Evolutionary conservation across 768 basidiomycete species (phyloP).

Genomic region (Hebeloma cylindrosporum): DNA sequence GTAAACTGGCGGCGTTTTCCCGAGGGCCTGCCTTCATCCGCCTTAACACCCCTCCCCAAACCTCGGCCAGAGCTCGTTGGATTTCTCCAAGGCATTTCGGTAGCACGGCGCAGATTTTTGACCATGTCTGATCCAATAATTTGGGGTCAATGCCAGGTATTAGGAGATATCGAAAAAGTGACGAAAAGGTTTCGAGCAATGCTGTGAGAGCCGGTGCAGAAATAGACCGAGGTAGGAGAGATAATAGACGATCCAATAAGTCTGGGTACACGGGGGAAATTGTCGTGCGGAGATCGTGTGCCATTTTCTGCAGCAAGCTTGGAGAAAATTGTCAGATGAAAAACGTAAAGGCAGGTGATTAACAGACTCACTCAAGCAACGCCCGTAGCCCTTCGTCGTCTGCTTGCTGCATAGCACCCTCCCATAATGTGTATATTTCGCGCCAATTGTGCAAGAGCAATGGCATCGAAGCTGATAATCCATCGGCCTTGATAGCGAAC

Average conservation of each 20-base stretch:
- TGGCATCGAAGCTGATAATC: conserved; percentile 73
- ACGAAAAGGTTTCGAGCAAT: conserved; percentile 66
- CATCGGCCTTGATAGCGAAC: conserved; percentile 62
- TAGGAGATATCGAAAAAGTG: conserved; percentile 71
- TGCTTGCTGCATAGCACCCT: conserved; percentile 50
- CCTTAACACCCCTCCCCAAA: conserved; percentile 80
- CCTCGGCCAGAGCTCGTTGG: conserved; percentile 78
- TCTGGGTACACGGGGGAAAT: conserved; percentile 60
- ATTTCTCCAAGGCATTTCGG: conserved; percentile 68
- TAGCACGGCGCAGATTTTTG: conserved; percentile 45
- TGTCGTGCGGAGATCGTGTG: conserved; percentile 79
- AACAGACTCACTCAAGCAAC: conserved; percentile 68
- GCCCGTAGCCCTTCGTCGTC: conserved; percentile 74
- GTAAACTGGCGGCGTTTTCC: conserved; percentile 52
- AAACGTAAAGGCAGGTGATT: not conserved
- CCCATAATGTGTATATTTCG: conserved; percentile 67
- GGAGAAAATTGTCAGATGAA: conserved; percentile 4
- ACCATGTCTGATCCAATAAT: conserved; percentile 63
- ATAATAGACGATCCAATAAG: conserved; percentile 55
- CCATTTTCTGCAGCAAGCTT: conserved; percentile 76
- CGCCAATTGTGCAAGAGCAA: conserved; percentile 79
- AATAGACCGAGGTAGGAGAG: conserved; percentile 57
- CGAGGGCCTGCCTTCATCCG: conserved; percentile 64
- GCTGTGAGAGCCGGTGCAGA: conserved; percentile 58
- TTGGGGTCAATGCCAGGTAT: conserved; percentile 59